Conservation (phyloP, 2,329 filamentous ascomycete species). For the Botryotinia globosa region DNA sequence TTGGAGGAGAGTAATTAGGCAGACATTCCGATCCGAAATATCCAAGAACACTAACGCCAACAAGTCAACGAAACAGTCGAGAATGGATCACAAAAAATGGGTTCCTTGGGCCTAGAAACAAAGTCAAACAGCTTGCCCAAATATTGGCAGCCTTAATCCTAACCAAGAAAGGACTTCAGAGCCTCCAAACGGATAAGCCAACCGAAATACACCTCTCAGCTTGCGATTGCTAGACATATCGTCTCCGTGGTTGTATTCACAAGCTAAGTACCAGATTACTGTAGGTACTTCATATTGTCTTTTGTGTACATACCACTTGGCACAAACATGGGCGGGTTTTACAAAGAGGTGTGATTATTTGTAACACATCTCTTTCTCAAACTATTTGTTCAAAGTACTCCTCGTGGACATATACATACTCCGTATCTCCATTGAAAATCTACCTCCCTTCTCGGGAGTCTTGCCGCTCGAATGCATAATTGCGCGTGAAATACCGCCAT, state of each 20-base stretch:
- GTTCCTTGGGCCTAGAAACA: background rate
- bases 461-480: background rate
- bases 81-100: background rate
- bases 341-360: background rate
- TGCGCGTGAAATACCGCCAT: background rate
- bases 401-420: background rate
- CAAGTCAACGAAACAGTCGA: background rate
- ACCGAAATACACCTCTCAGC: background rate
- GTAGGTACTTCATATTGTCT: background rate
- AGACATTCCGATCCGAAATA: background rate
- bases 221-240: background rate
- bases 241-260: background rate
- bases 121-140: background rate
- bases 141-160: background rate
- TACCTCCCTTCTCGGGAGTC: background rate
- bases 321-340: background rate
- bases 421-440: constrained; percentile 5
- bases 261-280: background rate
- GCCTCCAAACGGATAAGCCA: background rate
- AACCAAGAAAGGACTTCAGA: background rate
- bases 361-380: background rate
- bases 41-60: background rate
- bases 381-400: background rate
- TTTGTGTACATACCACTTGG: background rate
- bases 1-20: background rate